These are phyloP conservation scores for Backusella circina DNA, from an alignment of 192 early-diverging fungal genomes.

Conservation along the genomic window DNA sequence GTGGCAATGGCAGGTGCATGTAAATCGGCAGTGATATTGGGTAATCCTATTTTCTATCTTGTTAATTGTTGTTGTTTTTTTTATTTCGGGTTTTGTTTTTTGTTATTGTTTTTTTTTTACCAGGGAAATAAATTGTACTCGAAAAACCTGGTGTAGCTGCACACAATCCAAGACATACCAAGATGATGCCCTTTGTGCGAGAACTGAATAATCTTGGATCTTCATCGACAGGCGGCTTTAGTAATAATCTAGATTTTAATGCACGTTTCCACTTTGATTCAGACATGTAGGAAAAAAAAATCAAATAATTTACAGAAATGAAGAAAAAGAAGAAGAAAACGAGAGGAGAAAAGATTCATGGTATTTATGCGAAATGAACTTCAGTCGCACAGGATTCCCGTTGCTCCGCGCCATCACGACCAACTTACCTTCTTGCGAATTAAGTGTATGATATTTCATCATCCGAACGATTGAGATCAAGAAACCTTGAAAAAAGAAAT, in stretches of 20 bases:
- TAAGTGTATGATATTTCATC: neutral
- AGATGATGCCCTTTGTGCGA: constrained; percentile 10
- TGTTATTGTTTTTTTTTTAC: neutral
- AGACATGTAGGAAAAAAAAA: neutral
- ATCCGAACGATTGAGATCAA: neutral
- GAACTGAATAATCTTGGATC: constrained; percentile 13
- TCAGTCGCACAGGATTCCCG: neutral
- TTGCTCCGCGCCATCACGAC: neutral
- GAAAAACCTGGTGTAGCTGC: constrained; percentile 19
- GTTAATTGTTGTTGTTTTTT: neutral
- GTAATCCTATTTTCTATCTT: constrained; percentile 7
- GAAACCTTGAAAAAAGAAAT: neutral
- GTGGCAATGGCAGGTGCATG: constrained; percentile 37
- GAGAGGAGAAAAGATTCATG: neutral
- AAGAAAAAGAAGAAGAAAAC: neutral
- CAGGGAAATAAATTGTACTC: constrained; percentile 29
- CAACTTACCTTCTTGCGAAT: neutral
- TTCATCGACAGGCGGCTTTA: constrained; percentile 14
- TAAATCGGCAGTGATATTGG: constrained; percentile 35
- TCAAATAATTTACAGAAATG: neutral
- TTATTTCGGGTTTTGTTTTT: neutral
- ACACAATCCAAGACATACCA: constrained; percentile 8
- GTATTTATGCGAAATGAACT: neutral
- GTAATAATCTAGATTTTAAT: constrained; percentile 15
- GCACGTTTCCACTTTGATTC: constrained; percentile 10